Base-by-base conservation (phyloP, 805 yeast species). In the Dipodascopsis uninucleata region DNA sequence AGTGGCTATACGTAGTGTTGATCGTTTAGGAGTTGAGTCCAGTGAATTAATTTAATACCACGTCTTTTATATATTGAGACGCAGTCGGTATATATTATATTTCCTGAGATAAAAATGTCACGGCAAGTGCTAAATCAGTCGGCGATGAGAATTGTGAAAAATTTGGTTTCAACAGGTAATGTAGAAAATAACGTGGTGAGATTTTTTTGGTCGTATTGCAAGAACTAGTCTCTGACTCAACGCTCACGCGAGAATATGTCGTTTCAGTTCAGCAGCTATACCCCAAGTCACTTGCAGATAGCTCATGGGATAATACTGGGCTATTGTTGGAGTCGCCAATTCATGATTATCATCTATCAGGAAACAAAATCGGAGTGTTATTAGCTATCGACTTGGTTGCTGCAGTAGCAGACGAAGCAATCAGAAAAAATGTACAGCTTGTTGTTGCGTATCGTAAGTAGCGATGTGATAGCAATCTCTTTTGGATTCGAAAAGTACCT, bases 301-400 rank as follows among this genome's bases (percentile, higher is more conserved):
- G 73, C 17, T 64, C 88, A 2, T 93, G 98, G 98, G 98, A 93
- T 61, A 93, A 93, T 63, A 89, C 96, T 0, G 98, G 98, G 1
- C 70, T 93, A 26, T 65, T 93, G 35, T 82, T 93, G 7, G 96
- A 89, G 59, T 31, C 61, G 67, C 90, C 28, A 66, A 78, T 8
- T 33, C 44, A 17, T 46, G 37, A 3, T 41, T 43, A 21, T 31
- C 21, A 45, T 4, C 44, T 25, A 3, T 36, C 38, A 5, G 36
- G 49, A 1, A 58, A 55, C 14, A 48, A 53, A n/a, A 55, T 68
- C 31, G 65, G 63, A 17, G 66, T 78, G 1, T 68, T 93, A 17
- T 69, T 93, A 37, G 79, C 98, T 0, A 77, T 93, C 33, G 99
- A 93, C 59, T 69, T 93, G 48, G 93, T 97, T 0, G 76, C 77